Base-by-base conservation (phyloP, 257 asterid genomes). In the Solanum sparsipilum region DNA sequence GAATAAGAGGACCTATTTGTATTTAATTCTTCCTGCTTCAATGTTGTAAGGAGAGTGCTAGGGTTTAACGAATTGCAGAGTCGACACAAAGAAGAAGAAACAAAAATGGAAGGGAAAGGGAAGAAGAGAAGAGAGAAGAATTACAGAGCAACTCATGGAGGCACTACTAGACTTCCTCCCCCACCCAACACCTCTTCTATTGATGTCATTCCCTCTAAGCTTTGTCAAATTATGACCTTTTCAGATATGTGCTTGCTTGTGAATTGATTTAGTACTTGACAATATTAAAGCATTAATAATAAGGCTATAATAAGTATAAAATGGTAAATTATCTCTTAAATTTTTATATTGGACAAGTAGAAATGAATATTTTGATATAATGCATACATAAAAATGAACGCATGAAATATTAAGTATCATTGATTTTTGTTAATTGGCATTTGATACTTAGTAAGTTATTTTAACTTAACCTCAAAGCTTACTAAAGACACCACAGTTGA, bases 201-300 rank as follows among this genome's bases (percentile, higher is more conserved):
- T 35, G 98, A 96, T 67, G 94, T 92, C 27, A 76, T 96, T 63
- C 99, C 99, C 15, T 90, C 98, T 23, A 96, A 96, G 86, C 98
- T 95, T 85, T 96, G 96, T 78, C 90, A 90, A 88, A 36, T 96
- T 90, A 92, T 95, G 94, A 91, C 95, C 71, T 82, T 95, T 13
- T 46, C 94, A 67, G 96, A 96, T 93, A 32, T 31, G n/a, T 31
- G 9, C 11, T 31, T 32, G 78, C 79, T 72, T 9, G 25, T 72
- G 36, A 68, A 68, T 11, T 52, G 10, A 18, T 11, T 34, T 13
- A 6, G 63, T 44, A 27, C 60, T 13, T 48, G 65, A 52, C 38
- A 38, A 38, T 8, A 38, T 38, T 7, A 38, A 38, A 38, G 41
- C 9, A 38, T 38, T 7, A 38, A 38, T 38, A 38, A 38, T 38